These are phyloP conservation scores for Thalassiosira livingstoniorum DNA, from an alignment of 352 stramenopile genomes.

Conservation along the genomic window DNA sequence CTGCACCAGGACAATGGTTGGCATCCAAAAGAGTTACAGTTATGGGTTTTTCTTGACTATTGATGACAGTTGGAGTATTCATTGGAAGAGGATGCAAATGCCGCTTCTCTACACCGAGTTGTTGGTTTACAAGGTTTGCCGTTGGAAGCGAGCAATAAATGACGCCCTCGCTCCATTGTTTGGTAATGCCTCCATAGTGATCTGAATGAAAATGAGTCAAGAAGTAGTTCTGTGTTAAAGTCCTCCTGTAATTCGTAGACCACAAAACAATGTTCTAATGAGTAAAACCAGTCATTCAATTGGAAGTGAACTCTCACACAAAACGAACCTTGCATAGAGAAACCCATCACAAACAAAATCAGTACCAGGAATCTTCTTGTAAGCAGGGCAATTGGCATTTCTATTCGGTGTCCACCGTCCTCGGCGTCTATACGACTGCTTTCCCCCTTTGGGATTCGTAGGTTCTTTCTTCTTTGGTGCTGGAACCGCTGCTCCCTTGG, in stretches of 20 bases:
- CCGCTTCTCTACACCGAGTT: constrained; percentile 91
- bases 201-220: constrained; percentile 97
- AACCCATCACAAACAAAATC: constrained; percentile 86
- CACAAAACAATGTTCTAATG: too few species aligned
- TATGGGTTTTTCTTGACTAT: constrained; percentile 83
- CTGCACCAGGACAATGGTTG: constrained; percentile 96
- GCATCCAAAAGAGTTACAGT: constrained; percentile 95
- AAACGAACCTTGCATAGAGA: constrained; percentile 65
- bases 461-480: constrained; percentile 24
- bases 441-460: constrained; percentile 29
- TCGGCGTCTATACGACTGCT: constrained; percentile 5
- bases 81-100: constrained; percentile 92
- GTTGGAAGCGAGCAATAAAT: constrained; percentile 96
- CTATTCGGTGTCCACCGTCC: constrained; percentile 25
- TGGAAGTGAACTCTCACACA: background rate
- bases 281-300: too few species aligned
- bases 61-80: constrained; percentile 88
- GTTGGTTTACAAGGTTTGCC: constrained; percentile 90
- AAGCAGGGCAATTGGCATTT: constrained; percentile 63
- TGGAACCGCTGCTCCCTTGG: constrained; percentile 55
- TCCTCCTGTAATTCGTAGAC: constrained; percentile 28
- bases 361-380: constrained; percentile 82
- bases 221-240: constrained; percentile 90
- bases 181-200: constrained; percentile 93
- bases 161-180: constrained; percentile 90